Evolutionary conservation across 2,329 filamentous ascomycete genomes (phyloP), one percentile per base, ranked within the genome.

Genomic region (Sphaerulina vaccinii): DNA sequence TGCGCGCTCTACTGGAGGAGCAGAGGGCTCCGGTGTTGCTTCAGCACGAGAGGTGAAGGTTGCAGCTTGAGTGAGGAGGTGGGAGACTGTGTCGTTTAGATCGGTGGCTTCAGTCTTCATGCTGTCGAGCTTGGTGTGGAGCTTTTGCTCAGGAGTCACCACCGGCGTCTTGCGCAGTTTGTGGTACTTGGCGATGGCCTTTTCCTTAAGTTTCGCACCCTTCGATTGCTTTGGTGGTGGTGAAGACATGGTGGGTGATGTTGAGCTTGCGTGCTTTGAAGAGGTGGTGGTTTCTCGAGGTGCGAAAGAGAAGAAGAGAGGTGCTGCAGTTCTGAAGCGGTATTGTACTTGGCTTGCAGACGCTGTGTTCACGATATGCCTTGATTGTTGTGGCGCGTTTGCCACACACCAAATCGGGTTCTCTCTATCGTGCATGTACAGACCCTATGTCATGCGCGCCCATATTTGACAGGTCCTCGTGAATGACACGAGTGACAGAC

Each of bases 41-140:
- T 37, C 16, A 2, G 46, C 54, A 6, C 54, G 50, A 10, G 40
- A 37, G 6, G 45, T 21, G 42, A 54, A 53, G 1, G 35, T 47
- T 6, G 21, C 33, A 5, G 29, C 23, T 40, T 53, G 29, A 11
- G 46, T 27, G 6, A 42, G 47, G 22, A 56, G 45, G 13, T 46
- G 35, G 1, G 36, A 23, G 24, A 36, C 47, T 22, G 39, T 33
- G 4, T 19, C 18, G 11, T 54, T 43, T 22, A 56, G 50, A 4
- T 24, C 37, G 18, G 39, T 39, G 9, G 54, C 54, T 29, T 54
- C 27, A 11, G 45, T 43, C 19, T 53, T 50, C 21, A 56, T 36
- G 8, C 21, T 51, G 27, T 47, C 42, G 41, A 56, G 37, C 8
- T 50, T 44, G 35, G 46, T 23, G 32, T 49, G 46, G 1, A 54